Conservation (phyloP, 1,284 basidiomycete species). For the Cystobasidium sp. region DNA sequence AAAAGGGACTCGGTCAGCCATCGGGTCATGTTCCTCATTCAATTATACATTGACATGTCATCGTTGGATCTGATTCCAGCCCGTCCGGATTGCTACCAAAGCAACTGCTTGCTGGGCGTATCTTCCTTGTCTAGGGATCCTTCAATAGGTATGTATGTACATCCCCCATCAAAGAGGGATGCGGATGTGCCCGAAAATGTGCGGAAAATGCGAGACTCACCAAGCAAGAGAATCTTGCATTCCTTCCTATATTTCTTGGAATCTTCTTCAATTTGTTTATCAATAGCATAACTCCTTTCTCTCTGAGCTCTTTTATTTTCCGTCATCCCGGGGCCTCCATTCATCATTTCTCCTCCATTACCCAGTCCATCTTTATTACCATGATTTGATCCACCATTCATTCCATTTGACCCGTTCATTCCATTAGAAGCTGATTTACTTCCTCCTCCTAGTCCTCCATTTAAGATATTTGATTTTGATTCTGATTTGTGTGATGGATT, state of each 20-base stretch:
- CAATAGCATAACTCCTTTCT: slow-evolving; percentile 56
- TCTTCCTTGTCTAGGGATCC: no score
- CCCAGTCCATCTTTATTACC: not conserved
- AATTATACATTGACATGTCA: no score
- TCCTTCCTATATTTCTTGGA: slow-evolving; percentile 75
- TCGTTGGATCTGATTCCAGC: no score
- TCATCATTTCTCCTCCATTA: not conserved
- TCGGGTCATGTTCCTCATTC: no score
- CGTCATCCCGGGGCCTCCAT: not conserved
- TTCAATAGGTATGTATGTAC: no score
- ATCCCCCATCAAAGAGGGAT: no score
- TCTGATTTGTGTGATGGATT: not conserved
- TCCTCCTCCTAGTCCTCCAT: not conserved
- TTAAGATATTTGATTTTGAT: not conserved
- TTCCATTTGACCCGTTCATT: not conserved
- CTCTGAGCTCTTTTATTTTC: slow-evolving; percentile 37
- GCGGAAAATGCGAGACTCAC: slow-evolving; percentile 60
- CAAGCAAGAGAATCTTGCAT: slow-evolving; percentile 91
- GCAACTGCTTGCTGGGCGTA: no score
- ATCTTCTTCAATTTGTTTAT: slow-evolving; percentile 64
- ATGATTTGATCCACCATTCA: not conserved
- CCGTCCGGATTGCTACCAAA: no score
- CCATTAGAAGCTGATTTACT: not conserved
- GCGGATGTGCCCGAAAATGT: no score
- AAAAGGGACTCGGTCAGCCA: no score